These are phyloP conservation scores for Trifolium pratense DNA, from an alignment of 306 rosid species.

Conservation along the genomic window DNA sequence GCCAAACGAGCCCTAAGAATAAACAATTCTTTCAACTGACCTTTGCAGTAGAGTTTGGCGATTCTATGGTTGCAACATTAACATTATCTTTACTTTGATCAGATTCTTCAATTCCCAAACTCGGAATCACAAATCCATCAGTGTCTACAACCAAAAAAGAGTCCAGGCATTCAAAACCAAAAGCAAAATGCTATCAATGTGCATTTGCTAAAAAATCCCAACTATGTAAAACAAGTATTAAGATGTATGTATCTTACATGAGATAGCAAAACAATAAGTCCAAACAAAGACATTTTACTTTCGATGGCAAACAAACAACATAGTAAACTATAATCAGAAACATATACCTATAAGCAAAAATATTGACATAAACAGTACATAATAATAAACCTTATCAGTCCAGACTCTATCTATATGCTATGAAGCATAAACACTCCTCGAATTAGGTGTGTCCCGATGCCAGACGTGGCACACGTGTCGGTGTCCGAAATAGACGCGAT, in stretches of 20 bases:
- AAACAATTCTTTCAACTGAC: slow-evolving; percentile 43
- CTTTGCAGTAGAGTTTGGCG: slow-evolving; percentile 73
- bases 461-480: too few species aligned
- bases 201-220: slow-evolving; percentile 5
- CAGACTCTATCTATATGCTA: too few species aligned
- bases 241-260: slow-evolving; percentile 3
- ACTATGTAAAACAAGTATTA: background rate
- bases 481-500: too few species aligned
- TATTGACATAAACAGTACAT: background rate
- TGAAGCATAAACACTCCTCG: too few species aligned
- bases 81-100: slow-evolving; percentile 51
- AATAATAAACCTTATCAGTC: too few species aligned
- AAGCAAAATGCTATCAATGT: slow-evolving; percentile 16
- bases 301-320: slow-evolving; percentile 4
- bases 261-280: slow-evolving; percentile 12
- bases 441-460: too few species aligned
- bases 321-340: background rate
- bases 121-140: slow-evolving; percentile 96
- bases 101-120: slow-evolving; percentile 73
- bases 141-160: slow-evolving; percentile 62
- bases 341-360: background rate
- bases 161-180: slow-evolving; percentile 13
- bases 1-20: too few species aligned
- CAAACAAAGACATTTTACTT: background rate
- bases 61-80: slow-evolving; percentile 54